These are phyloP conservation scores for Backusella tarrabulga DNA, from an alignment of 192 early-diverging fungal genomes.

Conservation along the genomic window DNA sequence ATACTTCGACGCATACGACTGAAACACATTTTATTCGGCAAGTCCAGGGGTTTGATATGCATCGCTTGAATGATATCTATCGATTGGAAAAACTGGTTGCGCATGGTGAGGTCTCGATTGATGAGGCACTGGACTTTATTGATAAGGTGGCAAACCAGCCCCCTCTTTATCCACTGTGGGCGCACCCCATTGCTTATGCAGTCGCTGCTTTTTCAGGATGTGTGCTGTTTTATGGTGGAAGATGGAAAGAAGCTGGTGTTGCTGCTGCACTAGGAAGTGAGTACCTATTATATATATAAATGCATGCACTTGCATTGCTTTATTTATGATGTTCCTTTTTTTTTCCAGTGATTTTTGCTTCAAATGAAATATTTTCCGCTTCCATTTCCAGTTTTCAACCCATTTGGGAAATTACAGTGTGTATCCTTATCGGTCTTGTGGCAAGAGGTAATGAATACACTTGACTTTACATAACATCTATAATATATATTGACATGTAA, in stretches of 20 bases:
- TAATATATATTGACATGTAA: background rate
- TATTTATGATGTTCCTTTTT: background rate
- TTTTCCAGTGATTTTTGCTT: background rate
- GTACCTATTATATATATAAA: background rate
- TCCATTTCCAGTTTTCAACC: background rate
- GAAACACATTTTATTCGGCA: slow-evolving; percentile 69
- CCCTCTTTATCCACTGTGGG: slow-evolving; percentile 56
- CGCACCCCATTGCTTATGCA: slow-evolving; percentile 52
- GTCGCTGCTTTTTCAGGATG: slow-evolving; percentile 56
- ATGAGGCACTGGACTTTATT: slow-evolving; percentile 60
- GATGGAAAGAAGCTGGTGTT: slow-evolving; percentile 65
- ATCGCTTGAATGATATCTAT: slow-evolving; percentile 61
- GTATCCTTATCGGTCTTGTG: background rate
- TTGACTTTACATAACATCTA: no score
- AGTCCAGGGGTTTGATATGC: slow-evolving; percentile 64
- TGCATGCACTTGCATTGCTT: background rate
- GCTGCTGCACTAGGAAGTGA: slow-evolving; percentile 44
- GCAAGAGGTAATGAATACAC: background rate
- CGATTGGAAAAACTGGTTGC: slow-evolving; percentile 60
- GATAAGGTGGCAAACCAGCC: slow-evolving; percentile 54
- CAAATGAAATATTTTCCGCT: background rate
- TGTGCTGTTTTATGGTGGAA: slow-evolving; percentile 66
- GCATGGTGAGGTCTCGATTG: slow-evolving; percentile 57
- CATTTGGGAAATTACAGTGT: background rate
- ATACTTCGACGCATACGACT: slow-evolving; percentile 65